Percentiles rank a stretch among this genome's conserved stretches.
Evolutionary conservation across 305 asterid species (phyloP).

Genomic region (Coffea humblotiana): DNA sequence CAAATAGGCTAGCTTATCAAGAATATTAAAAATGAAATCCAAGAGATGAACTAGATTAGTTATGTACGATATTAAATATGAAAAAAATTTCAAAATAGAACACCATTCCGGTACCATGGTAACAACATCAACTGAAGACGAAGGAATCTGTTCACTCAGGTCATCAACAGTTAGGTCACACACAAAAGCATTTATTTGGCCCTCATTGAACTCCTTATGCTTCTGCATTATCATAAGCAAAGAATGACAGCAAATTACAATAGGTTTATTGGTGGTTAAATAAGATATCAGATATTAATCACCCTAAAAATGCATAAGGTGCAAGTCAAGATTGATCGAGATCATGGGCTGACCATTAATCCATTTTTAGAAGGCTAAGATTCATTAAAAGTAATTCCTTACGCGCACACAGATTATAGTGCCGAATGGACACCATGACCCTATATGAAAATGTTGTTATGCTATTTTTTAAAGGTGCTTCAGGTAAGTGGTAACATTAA

Average conservation of each 20-base stretch:
- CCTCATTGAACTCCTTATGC: slow-evolving; percentile 79
- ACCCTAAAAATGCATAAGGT: neutral
- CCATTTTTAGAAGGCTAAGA: neutral
- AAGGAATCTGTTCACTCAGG: slow-evolving; percentile 58
- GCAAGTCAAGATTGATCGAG: neutral
- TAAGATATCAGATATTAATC: neutral
- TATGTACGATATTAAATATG: neutral
- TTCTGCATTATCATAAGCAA: slow-evolving; percentile 38
- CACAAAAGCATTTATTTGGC: slow-evolving; percentile 72
- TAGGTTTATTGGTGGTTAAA: neutral
- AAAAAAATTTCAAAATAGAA: slow-evolving; percentile 12
- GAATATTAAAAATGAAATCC: neutral
- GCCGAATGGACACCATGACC: neutral
- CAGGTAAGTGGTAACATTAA: neutral
- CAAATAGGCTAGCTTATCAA: slow-evolving; percentile 16
- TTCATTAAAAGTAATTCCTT: neutral
- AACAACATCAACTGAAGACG: slow-evolving; percentile 85
- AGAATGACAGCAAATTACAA: neutral
- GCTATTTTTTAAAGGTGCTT: neutral
- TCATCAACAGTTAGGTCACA: slow-evolving; percentile 85
- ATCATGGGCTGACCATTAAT: neutral
- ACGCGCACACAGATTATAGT: neutral
- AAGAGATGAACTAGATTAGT: neutral
- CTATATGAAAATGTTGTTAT: neutral
- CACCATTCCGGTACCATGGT: slow-evolving; percentile 70